Base-by-base conservation (phyloP, 768 basidiomycete genomes). In the Trametes maxima region DNA sequence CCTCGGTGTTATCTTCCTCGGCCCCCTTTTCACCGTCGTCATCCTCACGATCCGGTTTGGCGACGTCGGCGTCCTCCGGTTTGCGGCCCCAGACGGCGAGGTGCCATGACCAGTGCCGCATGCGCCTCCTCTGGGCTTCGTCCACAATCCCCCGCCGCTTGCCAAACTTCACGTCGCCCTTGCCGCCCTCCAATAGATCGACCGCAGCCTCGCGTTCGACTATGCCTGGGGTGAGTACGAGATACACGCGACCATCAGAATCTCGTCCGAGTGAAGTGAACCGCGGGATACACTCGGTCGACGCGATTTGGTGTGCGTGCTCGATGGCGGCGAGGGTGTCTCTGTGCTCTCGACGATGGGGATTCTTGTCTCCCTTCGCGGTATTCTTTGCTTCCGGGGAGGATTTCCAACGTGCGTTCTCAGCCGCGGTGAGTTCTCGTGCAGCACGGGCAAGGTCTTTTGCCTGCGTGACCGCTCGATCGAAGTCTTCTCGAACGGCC, bases 41-140 rank as follows among this genome's bases (percentile, higher is more conserved):
- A 10, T 76, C 71, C 6, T 73, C 64, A 21, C 60, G 50, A 10
- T 59, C 51, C 25, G 63, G 65, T 59, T 68, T 68, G 50, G 67
- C 72, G 46, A 66, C 67, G 1, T 55, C 52, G 10, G 68, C 72
- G 16, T 61, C 67, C 19, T 70, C 63, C 0, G 85, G 84, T 62
- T 75, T 80, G 72, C 73, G 82, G 1, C 90, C 90, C 82, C 85
- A 89, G 0, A 91, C 88, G 4, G 82, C 85, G n/a, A 94, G 67
- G 70, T 90, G 88, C 87, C 87, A 91, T 1, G 84, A 78, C 90
- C 91, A 94, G 35, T 82, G 79, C 59, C 71, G 80, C 71, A 87
- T 72, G 36, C 76, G 73, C 21, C 71, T 70, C n/a, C 85, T 76
- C n/a, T 86, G 83, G 14, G 83, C 82, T 33, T 75, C 72, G 8